Conservation (phyloP, 768 basidiomycete genomes). For the Leccinum pellstonianum region DNA sequence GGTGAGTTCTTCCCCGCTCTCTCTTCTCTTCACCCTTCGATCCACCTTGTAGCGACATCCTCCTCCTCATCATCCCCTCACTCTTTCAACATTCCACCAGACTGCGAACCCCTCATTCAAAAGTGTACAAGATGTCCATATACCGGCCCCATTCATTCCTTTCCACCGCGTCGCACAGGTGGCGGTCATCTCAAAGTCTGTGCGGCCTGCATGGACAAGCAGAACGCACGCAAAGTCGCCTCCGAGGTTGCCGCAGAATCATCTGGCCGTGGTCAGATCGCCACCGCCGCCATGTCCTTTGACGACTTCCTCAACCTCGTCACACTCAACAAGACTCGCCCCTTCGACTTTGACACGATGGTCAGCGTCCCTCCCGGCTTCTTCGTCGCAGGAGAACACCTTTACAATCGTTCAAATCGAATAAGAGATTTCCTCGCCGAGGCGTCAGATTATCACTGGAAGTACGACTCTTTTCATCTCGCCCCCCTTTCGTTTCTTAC, state of each 20-base stretch:
- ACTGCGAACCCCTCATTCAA: constrained; percentile 21
- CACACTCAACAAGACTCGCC: constrained; percentile 32
- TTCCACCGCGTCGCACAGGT: constrained; percentile 33
- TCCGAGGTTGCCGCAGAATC: constrained; percentile 29
- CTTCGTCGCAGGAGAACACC: constrained; percentile 32
- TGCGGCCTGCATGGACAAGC: constrained; percentile 34
- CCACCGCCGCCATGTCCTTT: constrained; percentile 35
- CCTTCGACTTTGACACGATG: constrained; percentile 37
- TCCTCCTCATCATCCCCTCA: constrained; percentile 15
- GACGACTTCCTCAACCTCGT: constrained; percentile 35
- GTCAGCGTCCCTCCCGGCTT: constrained; percentile 33
- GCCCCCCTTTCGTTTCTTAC: neutral
- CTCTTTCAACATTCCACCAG: constrained; percentile 20
- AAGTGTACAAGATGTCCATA: constrained; percentile 35
- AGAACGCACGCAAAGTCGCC: constrained; percentile 34
- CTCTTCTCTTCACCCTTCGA: constrained; percentile 3
- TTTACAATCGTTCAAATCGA: constrained; percentile 37
- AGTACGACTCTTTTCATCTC: constrained; percentile 17
- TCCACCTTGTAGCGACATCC: constrained; percentile 14
- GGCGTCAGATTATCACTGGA: constrained; percentile 37
- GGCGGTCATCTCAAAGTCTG: constrained; percentile 35
- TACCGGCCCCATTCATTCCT: constrained; percentile 26
- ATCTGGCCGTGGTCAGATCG: constrained; percentile 34
- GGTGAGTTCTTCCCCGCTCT: constrained; percentile 15
- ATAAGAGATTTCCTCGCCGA: constrained; percentile 35